Percentiles rank a stretch among this genome's conserved stretches.
Conservation (phyloP, 2,329 filamentous ascomycete genomes). For the Fusarium drepaniforme region DNA sequence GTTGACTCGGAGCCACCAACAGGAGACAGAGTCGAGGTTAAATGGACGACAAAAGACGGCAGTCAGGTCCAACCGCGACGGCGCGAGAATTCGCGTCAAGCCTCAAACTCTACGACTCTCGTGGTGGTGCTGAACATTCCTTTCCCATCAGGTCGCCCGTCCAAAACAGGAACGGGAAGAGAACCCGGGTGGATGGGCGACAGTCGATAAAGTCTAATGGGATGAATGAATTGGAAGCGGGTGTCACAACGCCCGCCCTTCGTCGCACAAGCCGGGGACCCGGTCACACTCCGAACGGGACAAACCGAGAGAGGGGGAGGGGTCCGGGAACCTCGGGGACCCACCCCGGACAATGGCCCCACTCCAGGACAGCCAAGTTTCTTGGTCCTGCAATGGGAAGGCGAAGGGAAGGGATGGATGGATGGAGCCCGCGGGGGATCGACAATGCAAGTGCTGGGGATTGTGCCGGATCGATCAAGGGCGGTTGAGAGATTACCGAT, state of each 20-base stretch:
- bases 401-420: slow-evolving; percentile 10
- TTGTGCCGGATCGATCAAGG: slow-evolving; percentile 1
- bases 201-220: slow-evolving; percentile 14
- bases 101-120: slow-evolving; percentile 6
- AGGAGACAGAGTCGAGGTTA: neutral
- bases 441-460: slow-evolving; percentile 34
- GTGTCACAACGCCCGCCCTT: neutral
- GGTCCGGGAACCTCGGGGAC: slow-evolving; percentile 10
- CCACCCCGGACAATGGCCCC: neutral
- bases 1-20: neutral
- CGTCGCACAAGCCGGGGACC: slow-evolving; percentile 17
- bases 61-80: neutral
- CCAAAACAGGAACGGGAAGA: slow-evolving; percentile 18
- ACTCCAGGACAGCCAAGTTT: neutral
- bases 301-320: slow-evolving; percentile 12
- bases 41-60: neutral
- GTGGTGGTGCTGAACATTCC: slow-evolving; percentile 34
- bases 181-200: neutral
- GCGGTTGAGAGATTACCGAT: slow-evolving; percentile 10
- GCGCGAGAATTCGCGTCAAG: slow-evolving; percentile 17
- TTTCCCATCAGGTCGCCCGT: slow-evolving; percentile 7
- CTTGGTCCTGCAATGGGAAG: neutral
- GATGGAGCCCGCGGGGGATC: slow-evolving; percentile 32
- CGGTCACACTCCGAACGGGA: slow-evolving; percentile 28
- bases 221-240: neutral